A percentile compares a stretch with the other conserved stretches of the same genome.
These are phyloP conservation scores for Collybia nuda DNA, from an alignment of 768 basidiomycete species.

Conservation along the genomic window DNA sequence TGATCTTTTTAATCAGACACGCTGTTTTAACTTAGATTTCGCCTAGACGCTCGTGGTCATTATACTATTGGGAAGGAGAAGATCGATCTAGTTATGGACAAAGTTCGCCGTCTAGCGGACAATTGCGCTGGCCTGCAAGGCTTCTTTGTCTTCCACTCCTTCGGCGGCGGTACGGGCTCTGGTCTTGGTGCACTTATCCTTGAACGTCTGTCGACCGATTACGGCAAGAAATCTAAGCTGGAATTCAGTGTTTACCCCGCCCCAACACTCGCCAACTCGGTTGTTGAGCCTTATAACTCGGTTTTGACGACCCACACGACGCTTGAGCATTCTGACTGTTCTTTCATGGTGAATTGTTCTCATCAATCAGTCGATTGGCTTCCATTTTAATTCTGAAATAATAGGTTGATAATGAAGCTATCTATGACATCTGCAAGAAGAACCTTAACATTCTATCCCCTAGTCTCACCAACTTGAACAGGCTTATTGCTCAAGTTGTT, in stretches of 20 bases:
- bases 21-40: constrained; percentile 1
- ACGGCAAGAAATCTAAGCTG: constrained; percentile 98
- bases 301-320: constrained; percentile 98
- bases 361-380: not conserved
- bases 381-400: constrained; percentile 7
- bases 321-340: constrained; percentile 98
- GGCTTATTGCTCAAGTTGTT: constrained; percentile 97
- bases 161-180: constrained; percentile 98
- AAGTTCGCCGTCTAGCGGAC: constrained; percentile 90
- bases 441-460: constrained; percentile 85
- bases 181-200: constrained; percentile 96
- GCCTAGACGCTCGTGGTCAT: constrained; percentile 91
- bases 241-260: constrained; percentile 98
- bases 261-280: constrained; percentile 88
- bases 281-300: constrained; percentile 98
- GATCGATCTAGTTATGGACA: constrained; percentile 96
- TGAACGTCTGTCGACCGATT: constrained; percentile 94
- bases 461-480: constrained; percentile 91
- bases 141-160: constrained; percentile 99
- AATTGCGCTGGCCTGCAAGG: constrained; percentile 97
- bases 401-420: constrained; percentile 86
- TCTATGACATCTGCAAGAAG: constrained; percentile 98
- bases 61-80: constrained; percentile 99
- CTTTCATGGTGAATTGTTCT: constrained; percentile 79
- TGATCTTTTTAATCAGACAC: constrained; percentile 13